Evolutionary conservation across 106 monocot genomes (phyloP), one percentile per base, ranked within the genome.

Genomic region (Dendrobium nobile): DNA sequence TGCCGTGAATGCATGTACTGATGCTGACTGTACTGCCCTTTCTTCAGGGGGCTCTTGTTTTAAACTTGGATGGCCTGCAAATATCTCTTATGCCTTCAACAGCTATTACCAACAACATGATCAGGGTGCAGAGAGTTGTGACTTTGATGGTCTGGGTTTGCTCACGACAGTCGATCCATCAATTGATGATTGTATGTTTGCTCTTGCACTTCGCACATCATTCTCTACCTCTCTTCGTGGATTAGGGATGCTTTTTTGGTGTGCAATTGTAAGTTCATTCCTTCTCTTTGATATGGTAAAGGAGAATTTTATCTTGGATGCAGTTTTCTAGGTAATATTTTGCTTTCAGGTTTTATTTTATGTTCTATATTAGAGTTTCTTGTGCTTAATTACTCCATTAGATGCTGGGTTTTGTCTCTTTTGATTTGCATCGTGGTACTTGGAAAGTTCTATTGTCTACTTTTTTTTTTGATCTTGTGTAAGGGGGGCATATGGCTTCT

Each of bases 141-240:
- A 88, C 75, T 98, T 98, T 67, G 85, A 84, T 28, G 92, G 95
- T 24, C 48, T 98, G 48, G 98, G 94, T n/a, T 79, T 92, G 86
- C 89, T 98, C 74, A 94, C 97, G 7, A 88, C 89, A 3, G 91
- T 94, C 5, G 94, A 98, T 81, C 97, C 97, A 17, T 98, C 94
- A 2, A 79, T 88, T 55, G 97, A 77, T 19, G 84, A 91, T 24
- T 98, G 97, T 80, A 78, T 85, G 79, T 98, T 92, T 72, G n/a
- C 79, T n/a, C 75, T 98, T 68, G 87, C 86, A 0, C 55, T 98
- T 6, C 81, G 41, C 4, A 67, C 83, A 9, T 91, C 92, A 0
- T 76, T 54, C n/a, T 78, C 90, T 59, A 15, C 80, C 47, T 81
- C 81, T 37, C 2, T 77, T n/a, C 51, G 13, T 15, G 47, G 20